A percentile compares a stretch with the other conserved stretches of the same genome.
These are phyloP conservation scores for Mycena vitilis DNA, from an alignment of 768 basidiomycete species.

Conservation along the genomic window DNA sequence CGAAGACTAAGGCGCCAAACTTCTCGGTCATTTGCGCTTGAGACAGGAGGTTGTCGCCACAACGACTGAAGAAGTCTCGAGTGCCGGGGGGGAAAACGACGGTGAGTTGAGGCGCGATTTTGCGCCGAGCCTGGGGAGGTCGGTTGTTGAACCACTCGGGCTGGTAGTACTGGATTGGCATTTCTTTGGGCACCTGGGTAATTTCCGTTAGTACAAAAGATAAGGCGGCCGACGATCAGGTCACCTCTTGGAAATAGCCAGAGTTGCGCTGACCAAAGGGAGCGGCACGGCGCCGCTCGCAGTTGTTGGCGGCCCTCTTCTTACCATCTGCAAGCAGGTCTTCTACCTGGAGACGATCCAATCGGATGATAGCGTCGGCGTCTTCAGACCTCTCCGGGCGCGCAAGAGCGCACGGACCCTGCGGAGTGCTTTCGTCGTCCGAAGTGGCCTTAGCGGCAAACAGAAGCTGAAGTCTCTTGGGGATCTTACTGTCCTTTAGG, in stretches of 20 bases:
- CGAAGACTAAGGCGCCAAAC: slow-evolving; percentile 18
- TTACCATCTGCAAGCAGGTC: slow-evolving; percentile 4
- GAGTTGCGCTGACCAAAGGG: slow-evolving; percentile 8
- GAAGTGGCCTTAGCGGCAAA: slow-evolving; percentile 25
- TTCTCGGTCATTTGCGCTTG: slow-evolving; percentile 17
- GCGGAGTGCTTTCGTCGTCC: slow-evolving; percentile 17
- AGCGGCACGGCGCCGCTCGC: background rate
- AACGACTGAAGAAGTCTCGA: slow-evolving; percentile 13
- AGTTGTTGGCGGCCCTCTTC: background rate
- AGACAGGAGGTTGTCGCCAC: slow-evolving; percentile 5
- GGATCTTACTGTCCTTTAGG: slow-evolving; percentile 2
- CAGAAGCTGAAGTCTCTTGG: slow-evolving; percentile 1
- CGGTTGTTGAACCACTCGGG: slow-evolving; percentile 22
- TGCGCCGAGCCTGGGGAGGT: slow-evolving; percentile 17
- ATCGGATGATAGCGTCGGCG: slow-evolving; percentile 12
- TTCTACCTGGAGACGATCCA: slow-evolving; percentile 7
- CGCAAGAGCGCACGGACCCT: slow-evolving; percentile 14
- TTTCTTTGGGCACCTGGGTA: slow-evolving; percentile 17
- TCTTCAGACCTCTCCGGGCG: slow-evolving; percentile 20
- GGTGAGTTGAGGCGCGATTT: slow-evolving; percentile 10
- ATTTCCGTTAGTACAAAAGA: background rate
- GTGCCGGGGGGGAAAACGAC: slow-evolving; percentile 18
- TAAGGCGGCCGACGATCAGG: background rate
- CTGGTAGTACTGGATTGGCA: slow-evolving; percentile 33
- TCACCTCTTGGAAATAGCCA: slow-evolving; percentile 2